Evolutionary conservation across 495 filamentous ascomycete genomes (phyloP).

Genomic region (Clohesyomyces aquaticus): DNA sequence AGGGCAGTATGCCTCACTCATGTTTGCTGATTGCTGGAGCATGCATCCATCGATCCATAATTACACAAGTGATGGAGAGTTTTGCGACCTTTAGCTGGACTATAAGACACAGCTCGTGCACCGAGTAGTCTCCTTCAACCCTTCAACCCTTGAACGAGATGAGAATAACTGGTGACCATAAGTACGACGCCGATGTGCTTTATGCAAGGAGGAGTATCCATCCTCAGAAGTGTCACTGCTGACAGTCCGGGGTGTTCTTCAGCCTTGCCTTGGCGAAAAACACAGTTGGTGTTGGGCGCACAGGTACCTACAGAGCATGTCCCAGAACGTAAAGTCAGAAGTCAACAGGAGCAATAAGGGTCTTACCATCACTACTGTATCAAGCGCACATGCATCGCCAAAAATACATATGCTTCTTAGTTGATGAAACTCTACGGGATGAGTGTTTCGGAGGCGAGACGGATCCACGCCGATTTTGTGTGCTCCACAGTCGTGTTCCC

Average conservation of each 20-base stretch:
- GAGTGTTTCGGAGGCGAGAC: conserved; percentile 19
- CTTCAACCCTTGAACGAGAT: no score
- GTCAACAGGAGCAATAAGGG: conserved; percentile 23
- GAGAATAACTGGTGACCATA: neutral
- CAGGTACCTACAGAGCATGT: no score
- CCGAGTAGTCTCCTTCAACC: no score
- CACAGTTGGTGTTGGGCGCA: neutral
- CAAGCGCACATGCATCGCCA: neutral
- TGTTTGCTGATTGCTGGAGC: neutral
- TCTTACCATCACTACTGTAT: conserved; percentile 11
- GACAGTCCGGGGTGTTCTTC: neutral
- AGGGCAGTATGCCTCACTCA: neutral
- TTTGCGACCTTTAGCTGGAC: neutral
- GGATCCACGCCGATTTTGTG: neutral
- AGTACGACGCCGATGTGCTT: conserved; percentile 3
- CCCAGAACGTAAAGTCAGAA: no score
- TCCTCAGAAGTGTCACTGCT: neutral
- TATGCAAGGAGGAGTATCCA: conserved; percentile 11
- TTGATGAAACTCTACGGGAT: conserved; percentile 4
- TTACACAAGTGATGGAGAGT: neutral
- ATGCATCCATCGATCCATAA: neutral
- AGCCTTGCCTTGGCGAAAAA: conserved; percentile 29
- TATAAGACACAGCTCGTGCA: no score
- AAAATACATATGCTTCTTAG: conserved; percentile 11
- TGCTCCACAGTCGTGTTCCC: no score